phyloP scores from a whole-genome alignment of 331 rosid genomes.

The Rhamnella rubrinervis region DNA sequence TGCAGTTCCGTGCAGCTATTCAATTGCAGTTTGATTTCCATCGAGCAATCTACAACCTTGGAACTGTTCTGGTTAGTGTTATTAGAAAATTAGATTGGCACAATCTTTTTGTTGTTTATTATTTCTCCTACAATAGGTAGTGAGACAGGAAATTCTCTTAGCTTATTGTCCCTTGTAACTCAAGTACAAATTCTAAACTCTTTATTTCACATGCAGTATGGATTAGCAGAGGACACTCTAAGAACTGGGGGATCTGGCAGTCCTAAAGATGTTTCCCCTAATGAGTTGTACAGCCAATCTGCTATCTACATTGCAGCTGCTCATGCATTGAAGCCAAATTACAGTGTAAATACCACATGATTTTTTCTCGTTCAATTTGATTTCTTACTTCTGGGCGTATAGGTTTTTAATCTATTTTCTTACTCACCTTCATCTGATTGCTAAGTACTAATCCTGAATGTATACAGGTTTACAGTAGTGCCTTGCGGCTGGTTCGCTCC shows the following conservation, averaged over 20 bases:
- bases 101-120: not conserved
- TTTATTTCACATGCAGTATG: constrained; percentile 60
- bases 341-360: constrained; percentile 57
- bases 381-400: constrained; percentile 13
- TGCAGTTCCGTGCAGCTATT: constrained; percentile 98
- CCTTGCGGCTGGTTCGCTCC: constrained; percentile 96
- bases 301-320: constrained; percentile 99
- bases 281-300: constrained; percentile 97
- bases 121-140: too few relatives aligned
- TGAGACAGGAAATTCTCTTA: too few relatives aligned
- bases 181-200: constrained; percentile 15
- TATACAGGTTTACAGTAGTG: constrained; percentile 94
- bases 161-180: constrained; percentile 8
- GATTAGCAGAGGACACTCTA: constrained; percentile 97
- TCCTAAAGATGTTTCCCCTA: constrained; percentile 80
- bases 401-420: not conserved
- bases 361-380: constrained; percentile 18
- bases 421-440: not conserved
- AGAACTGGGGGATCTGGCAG: constrained; percentile 72
- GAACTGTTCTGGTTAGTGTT: constrained; percentile 91
- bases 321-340: constrained; percentile 93
- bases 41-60: constrained; percentile 98
- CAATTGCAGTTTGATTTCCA: constrained; percentile 98
- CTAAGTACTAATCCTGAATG: constrained; percentile 2
- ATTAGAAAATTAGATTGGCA: constrained; percentile 22